A percentile compares a stretch with the other conserved stretches of the same genome.
Evolutionary conservation across 805 yeast genomes (phyloP).

Genomic region (Metschnikowia lunata): DNA sequence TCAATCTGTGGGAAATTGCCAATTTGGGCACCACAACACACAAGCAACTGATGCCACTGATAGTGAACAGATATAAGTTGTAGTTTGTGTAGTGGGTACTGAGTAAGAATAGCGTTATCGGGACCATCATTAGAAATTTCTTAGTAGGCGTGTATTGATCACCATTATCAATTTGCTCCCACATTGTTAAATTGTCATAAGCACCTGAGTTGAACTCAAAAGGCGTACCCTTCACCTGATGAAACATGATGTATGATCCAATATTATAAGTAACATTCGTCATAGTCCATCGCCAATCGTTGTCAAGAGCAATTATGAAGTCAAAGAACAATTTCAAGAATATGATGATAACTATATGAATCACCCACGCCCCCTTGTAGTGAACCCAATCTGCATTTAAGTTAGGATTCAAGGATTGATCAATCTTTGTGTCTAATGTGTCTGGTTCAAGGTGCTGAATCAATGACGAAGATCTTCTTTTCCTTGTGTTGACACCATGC

Average conservation of each 20-base stretch:
- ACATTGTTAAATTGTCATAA: conserved; percentile 91
- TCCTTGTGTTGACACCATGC: conserved; percentile 23
- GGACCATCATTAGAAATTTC: conserved; percentile 89
- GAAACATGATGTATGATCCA: conserved; percentile 95
- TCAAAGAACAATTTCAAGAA: conserved; percentile 74
- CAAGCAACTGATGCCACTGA: conserved; percentile 77
- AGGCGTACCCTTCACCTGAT: conserved; percentile 93
- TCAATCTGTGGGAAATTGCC: conserved; percentile 74
- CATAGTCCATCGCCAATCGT: conserved; percentile 88
- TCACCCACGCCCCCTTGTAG: conserved; percentile 93
- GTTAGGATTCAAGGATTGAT: conserved; percentile 83
- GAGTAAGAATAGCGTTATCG: conserved; percentile 77
- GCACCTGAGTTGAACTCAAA: conserved; percentile 97
- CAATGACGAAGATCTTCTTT: conserved; percentile 80
- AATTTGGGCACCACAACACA: conserved; percentile 89
- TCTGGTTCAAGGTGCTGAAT: conserved; percentile 92
- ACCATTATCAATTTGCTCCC: conserved; percentile 97
- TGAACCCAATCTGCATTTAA: conserved; percentile 96
- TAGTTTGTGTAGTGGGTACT: conserved; percentile 89
- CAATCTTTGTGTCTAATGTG: conserved; percentile 84
- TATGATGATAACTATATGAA: conserved; percentile 79
- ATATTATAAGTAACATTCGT: conserved; percentile 86
- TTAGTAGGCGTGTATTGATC: conserved; percentile 96
- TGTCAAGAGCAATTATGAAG: conserved; percentile 72
- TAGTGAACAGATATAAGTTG: conserved; percentile 70